Percentiles rank a stretch among this genome's conserved stretches.
These are phyloP conservation scores for Penicillium sp. DNA, from an alignment of 2,329 filamentous ascomycete genomes.

Conservation along the genomic window DNA sequence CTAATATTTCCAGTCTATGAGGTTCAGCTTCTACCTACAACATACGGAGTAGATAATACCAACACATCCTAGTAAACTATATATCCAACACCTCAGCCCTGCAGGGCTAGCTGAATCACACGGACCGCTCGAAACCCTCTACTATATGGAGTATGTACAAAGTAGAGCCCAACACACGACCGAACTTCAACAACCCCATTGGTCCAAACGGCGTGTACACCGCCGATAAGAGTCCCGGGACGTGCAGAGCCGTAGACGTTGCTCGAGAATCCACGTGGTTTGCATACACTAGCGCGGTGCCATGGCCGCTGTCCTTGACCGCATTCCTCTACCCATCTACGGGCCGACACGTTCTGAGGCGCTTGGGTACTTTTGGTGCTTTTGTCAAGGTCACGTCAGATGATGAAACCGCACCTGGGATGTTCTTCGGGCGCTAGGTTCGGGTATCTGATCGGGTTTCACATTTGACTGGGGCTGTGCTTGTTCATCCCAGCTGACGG, in stretches of 20 bases:
- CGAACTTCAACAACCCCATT: background rate
- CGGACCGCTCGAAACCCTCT: background rate
- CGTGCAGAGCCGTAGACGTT: slow-evolving; percentile 3
- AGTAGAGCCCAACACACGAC: background rate
- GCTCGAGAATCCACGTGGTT: slow-evolving; percentile 17
- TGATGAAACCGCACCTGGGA: background rate
- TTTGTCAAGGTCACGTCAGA: background rate
- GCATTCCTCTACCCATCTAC: slow-evolving; percentile 2
- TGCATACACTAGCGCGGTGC: slow-evolving; percentile 1
- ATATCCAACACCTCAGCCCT: background rate
- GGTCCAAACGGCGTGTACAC: slow-evolving; percentile 6
- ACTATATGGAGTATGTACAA: background rate
- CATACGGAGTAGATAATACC: background rate
- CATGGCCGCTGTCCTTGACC: slow-evolving; percentile 13
- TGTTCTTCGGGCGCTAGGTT: background rate
- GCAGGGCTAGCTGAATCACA: background rate
- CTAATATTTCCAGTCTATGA: too few relatives aligned
- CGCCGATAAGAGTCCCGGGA: slow-evolving; percentile 9
- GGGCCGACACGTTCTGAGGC: slow-evolving; percentile 4
- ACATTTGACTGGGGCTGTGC: slow-evolving; percentile 1
- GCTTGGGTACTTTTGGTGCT: background rate
- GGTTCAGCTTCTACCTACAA: background rate
- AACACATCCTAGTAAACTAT: background rate
- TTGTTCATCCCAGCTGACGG: background rate
- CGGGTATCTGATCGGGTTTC: background rate